Base-by-base conservation (phyloP, 1,139 yeast genomes). In the Saccharomycopsis phalli region DNA sequence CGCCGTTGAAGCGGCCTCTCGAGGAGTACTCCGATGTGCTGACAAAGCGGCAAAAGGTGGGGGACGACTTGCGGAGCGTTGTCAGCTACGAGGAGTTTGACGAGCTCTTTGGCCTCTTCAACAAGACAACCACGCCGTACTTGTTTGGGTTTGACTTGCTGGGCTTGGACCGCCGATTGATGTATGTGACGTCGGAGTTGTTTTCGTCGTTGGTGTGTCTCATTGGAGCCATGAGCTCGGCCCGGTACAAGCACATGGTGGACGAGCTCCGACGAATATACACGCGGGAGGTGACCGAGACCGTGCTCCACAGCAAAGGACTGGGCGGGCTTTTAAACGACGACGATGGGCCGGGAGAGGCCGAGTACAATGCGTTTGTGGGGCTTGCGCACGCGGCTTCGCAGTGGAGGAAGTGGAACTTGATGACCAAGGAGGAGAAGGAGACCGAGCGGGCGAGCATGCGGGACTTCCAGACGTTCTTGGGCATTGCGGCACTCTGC, bases 121-220 rank as follows among this genome's bases (percentile, higher is more conserved):
- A 74, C 49, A 56, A 64, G 2, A 68, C 75, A 44, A 74, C 78
- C 17, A 65, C 81, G 0, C 78, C 77, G 16, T 83, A 78, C 50
- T 59, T 79, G 32, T 78, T 76, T 59, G 86, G 86, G 1, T 79
- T 77, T 55, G 76, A 71, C 40, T 63, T 78, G 2, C 66, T 77
- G 1, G 63, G 66, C 40, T 66, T 75, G 41, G 60, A 63, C 71
- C 44, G 69, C 66, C 36, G 52, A 54, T 3, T 51, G 53, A 14
- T 56, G 76, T 26, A 70, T 67, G 44, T 50, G 50, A 1, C 64
- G 72, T 37, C 60, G 76, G 16, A 72, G 69, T 36, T 59, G 55
- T 14, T 56, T 74, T 36, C 70, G 7, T 17, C 29, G 4, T 19
- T 45, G 7, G 31, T 42, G 10, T 18, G 46, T 23, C 31, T 45